Percentiles rank a stretch among this genome's conserved stretches.
Evolutionary conservation across 2,329 filamentous ascomycete species (phyloP).

Genomic region (Penicillium sp.): DNA sequence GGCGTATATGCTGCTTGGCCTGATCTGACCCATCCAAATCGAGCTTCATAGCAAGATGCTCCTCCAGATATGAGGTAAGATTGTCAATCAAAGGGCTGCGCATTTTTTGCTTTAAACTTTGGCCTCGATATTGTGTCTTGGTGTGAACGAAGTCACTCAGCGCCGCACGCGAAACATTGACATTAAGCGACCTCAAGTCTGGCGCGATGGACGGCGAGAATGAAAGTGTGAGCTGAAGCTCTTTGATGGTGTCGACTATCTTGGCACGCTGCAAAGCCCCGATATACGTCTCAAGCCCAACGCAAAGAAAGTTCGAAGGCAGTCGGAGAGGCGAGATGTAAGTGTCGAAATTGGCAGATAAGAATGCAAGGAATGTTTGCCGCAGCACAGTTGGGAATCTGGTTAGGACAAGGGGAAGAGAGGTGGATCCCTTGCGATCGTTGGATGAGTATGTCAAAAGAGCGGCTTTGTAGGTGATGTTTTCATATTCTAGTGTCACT

Average conservation of each 20-base stretch:
- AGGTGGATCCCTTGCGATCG: conserved; percentile 42
- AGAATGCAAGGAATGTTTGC: conserved; percentile 52
- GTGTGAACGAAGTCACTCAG: conserved; percentile 21
- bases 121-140: not conserved
- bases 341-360: conserved; percentile 54
- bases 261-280: conserved; percentile 13
- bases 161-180: conserved; percentile 36
- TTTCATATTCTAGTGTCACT: conserved; percentile 54
- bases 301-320: conserved; percentile 48
- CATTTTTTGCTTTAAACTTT: conserved; percentile 11
- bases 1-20: conserved; percentile 30
- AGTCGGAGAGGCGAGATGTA: conserved; percentile 49
- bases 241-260: conserved; percentile 36
- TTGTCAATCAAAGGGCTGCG: conserved; percentile 19
- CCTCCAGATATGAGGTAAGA: conserved; percentile 38
- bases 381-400: conserved; percentile 54
- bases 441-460: conserved; percentile 44
- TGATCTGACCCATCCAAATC: conserved; percentile 27
- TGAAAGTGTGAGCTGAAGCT: conserved; percentile 42
- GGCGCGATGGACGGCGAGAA: conserved; percentile 40
- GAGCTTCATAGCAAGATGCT: conserved; percentile 44
- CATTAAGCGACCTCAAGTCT: conserved; percentile 35
- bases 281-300: conserved; percentile 44
- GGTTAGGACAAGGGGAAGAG: conserved; percentile 53
- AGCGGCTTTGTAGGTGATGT: conserved; percentile 53